phyloP scores from a whole-genome alignment of 2,329 filamentous ascomycete species.

The Colletotrichum incanum region DNA sequence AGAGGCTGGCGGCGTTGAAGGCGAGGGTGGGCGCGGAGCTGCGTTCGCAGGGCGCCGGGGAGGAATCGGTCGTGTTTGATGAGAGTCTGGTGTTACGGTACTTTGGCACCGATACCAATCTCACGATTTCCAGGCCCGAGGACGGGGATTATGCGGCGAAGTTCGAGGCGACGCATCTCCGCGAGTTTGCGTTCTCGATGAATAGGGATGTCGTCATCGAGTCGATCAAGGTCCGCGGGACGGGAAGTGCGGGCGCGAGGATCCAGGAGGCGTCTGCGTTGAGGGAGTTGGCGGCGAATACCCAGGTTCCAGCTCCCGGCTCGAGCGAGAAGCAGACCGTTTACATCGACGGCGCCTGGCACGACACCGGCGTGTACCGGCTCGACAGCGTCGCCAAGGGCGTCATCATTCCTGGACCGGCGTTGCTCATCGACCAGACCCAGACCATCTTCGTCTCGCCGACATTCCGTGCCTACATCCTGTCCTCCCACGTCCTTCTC shows the following conservation, averaged over 20 bases:
- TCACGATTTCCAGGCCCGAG: conserved; percentile 51
- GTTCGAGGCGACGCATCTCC: conserved; percentile 34
- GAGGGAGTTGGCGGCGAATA: conserved; percentile 36
- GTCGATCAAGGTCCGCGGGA: conserved; percentile 46
- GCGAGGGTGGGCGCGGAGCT: conserved; percentile 55
- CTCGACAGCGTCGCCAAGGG: conserved; percentile 47
- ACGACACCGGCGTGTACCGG: conserved; percentile 48
- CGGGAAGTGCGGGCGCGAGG: conserved; percentile 45
- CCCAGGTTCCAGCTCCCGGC: conserved; percentile 17
- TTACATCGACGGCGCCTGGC: conserved; percentile 50
- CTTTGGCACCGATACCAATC: conserved; percentile 53
- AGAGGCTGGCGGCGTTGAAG: conserved; percentile 48
- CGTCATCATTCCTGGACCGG: conserved; percentile 50
- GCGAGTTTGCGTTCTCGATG: conserved; percentile 42
- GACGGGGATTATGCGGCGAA: conserved; percentile 47
- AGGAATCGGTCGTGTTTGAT: conserved; percentile 57
- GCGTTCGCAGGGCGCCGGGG: conserved; percentile 57
- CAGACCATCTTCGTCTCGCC: conserved; percentile 52
- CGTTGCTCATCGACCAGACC: conserved; percentile 51
- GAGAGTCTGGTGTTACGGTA: conserved; percentile 54
- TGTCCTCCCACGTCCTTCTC: conserved; percentile 51
- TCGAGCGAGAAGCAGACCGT: conserved; percentile 47
- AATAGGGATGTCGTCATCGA: conserved; percentile 33
- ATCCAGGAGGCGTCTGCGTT: conserved; percentile 40
- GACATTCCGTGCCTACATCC: conserved; percentile 48